Conservation (phyloP, 2,329 filamentous ascomycete species). For the Arthrobotrys megalospora region DNA sequence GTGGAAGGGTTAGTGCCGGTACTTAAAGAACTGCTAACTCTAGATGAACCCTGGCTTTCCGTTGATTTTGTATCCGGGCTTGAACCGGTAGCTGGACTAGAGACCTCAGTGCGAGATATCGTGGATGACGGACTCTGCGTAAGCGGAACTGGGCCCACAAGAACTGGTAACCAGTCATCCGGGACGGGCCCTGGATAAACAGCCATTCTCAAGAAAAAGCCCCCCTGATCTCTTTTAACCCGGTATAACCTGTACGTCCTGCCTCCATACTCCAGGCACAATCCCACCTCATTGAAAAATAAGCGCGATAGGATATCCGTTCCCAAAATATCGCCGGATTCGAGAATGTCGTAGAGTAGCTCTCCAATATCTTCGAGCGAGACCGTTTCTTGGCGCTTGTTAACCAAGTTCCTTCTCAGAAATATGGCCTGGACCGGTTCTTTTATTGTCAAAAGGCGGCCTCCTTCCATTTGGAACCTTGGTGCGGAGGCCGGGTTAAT, state of each 20-base stretch:
- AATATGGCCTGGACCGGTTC: constrained; percentile 3
- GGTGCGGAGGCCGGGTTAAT: not conserved
- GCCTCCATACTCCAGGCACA: constrained; percentile 10
- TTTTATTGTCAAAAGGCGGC: not conserved
- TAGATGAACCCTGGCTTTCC: not conserved
- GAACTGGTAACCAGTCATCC: constrained; percentile 1
- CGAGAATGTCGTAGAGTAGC: not conserved
- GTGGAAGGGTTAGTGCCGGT: not conserved
- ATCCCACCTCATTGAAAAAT: constrained; percentile 1
- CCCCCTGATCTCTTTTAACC: not conserved
- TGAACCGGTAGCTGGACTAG: not conserved
- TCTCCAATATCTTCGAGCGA: constrained; percentile 8
- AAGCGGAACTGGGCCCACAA: not conserved
- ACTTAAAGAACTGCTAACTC: not conserved
- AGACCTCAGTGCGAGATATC: not conserved
- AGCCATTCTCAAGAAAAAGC: constrained; percentile 1
- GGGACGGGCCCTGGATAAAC: not conserved
- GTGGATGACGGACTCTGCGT: not conserved
- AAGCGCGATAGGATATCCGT: not conserved
- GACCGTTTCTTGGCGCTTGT: not conserved
- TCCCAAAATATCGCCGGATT: not conserved
- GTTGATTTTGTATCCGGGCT: not conserved
- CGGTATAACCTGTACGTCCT: constrained; percentile 6
- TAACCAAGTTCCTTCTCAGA: not conserved
- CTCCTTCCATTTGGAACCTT: not conserved